Percentiles rank a stretch among this genome's conserved stretches.
phyloP scores from a whole-genome alignment of 129 eudicot species.

The Kitagawia praeruptora region DNA sequence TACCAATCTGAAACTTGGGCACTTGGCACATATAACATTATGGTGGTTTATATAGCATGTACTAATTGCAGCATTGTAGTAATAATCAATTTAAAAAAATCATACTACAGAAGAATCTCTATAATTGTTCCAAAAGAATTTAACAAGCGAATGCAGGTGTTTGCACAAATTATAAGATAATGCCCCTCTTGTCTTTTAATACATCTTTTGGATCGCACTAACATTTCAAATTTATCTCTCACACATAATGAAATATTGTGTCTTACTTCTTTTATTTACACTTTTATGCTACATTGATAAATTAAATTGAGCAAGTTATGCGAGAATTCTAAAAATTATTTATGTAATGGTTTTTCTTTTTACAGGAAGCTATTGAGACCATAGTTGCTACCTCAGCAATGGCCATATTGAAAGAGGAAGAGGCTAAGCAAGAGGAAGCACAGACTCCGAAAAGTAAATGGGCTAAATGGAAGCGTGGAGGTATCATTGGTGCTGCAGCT shows the following conservation, averaged over 20 bases:
- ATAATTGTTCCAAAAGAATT: background rate
- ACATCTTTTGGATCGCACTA: background rate
- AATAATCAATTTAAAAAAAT: background rate
- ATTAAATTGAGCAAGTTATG: background rate
- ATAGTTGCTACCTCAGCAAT: conserved; percentile 89
- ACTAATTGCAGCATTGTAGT: background rate
- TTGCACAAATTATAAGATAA: background rate
- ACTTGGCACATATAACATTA: background rate
- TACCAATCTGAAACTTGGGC: background rate
- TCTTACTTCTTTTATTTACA: background rate
- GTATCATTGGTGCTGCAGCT: conserved; percentile 98
- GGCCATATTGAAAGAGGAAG: conserved; percentile 70
- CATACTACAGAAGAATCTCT: background rate
- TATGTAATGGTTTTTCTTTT: conserved; percentile 7
- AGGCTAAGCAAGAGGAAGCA: conserved; percentile 41
- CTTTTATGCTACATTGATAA: background rate
- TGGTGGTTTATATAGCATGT: background rate
- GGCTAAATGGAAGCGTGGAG: conserved; percentile 97
- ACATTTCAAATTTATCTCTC: background rate
- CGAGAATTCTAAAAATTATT: background rate
- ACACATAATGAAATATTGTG: background rate
- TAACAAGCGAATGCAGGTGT: background rate
- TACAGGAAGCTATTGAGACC: conserved; percentile 89
- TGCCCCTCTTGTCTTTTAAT: background rate
- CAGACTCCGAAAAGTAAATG: conserved; percentile 50